Evolutionary conservation across 2,329 filamentous ascomycete genomes (phyloP).

Genomic region (Phaeosphaeria sp.): DNA sequence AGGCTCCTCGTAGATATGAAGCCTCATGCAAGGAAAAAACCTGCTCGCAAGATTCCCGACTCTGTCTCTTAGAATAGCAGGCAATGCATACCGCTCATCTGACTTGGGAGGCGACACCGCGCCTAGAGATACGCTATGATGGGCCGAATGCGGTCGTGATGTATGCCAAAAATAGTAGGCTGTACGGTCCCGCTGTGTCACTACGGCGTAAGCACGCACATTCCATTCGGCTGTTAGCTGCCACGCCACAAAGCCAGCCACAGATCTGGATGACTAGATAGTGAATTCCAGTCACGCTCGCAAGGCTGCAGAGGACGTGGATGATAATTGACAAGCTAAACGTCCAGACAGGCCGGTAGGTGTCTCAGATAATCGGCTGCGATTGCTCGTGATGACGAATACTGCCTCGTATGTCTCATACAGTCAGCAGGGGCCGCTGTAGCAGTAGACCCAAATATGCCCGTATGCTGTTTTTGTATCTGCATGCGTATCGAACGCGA

Average conservation of each 20-base stretch:
- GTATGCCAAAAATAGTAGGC: constrained; percentile 22
- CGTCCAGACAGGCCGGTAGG: neutral
- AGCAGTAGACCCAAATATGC: neutral
- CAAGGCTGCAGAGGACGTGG: neutral
- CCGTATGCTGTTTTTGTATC: neutral
- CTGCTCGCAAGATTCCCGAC: neutral
- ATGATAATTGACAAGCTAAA: neutral
- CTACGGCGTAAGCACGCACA: constrained; percentile 15
- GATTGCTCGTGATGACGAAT: constrained; percentile 1
- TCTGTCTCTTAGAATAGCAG: constrained; percentile 19
- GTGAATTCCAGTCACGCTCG: neutral
- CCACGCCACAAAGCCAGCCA: constrained; percentile 1
- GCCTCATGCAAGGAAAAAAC: constrained; percentile 1
- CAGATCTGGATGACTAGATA: neutral
- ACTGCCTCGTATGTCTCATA: neutral
- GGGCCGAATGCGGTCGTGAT: constrained; percentile 11
- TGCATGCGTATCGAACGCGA: neutral
- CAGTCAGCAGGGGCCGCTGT: neutral
- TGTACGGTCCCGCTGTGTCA: constrained; percentile 12
- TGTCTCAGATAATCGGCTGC: neutral
- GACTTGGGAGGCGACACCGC: constrained; percentile 5
- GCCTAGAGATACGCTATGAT: constrained; percentile 8
- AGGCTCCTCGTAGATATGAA: constrained; percentile 1
- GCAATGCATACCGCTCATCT: constrained; percentile 25
- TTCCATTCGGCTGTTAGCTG: neutral